A percentile compares a stretch with the other conserved stretches of the same genome.
These are phyloP conservation scores for Pleurotus tuber-regium DNA, from an alignment of 768 basidiomycete genomes.

Conservation along the genomic window DNA sequence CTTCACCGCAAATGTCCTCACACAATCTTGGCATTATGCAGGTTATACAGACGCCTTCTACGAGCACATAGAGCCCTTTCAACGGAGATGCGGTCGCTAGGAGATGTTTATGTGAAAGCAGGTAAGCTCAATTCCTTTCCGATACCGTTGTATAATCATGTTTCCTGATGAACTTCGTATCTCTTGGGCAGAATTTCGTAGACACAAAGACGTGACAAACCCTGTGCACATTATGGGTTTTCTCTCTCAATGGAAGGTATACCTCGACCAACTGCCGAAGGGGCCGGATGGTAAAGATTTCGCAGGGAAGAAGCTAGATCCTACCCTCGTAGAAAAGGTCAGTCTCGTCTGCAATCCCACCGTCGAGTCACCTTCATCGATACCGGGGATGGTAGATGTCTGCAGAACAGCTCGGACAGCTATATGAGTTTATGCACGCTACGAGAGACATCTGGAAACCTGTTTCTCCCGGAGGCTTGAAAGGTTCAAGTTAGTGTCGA, in stretches of 20 bases:
- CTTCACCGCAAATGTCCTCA: background rate
- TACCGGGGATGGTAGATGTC: slow-evolving; percentile 62
- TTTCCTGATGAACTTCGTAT: too few species aligned
- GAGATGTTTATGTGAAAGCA: slow-evolving; percentile 83
- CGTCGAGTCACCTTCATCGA: background rate
- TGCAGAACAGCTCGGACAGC: slow-evolving; percentile 84
- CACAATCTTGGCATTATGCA: slow-evolving; percentile 24
- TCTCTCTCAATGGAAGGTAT: slow-evolving; percentile 92
- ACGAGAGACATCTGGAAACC: slow-evolving; percentile 88
- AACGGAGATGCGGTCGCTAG: slow-evolving; percentile 77
- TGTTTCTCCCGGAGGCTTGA: too few species aligned
- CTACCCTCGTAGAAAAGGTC: slow-evolving; percentile 76
- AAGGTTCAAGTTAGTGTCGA: too few species aligned
- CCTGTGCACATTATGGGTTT: slow-evolving; percentile 93
- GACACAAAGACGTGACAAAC: slow-evolving; percentile 78
- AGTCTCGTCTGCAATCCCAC: slow-evolving; percentile 12
- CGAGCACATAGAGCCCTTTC: slow-evolving; percentile 77
- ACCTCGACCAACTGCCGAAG: slow-evolving; percentile 70
- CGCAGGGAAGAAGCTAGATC: slow-evolving; percentile 65
- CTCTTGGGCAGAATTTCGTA: slow-evolving; percentile 73
- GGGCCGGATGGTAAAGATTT: slow-evolving; percentile 46
- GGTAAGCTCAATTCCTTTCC: too few species aligned
- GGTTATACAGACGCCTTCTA: slow-evolving; percentile 78
- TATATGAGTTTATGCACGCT: slow-evolving; percentile 93
- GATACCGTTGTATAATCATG: too few species aligned